Evolutionary conservation across 164 flowering plant genomes (phyloP).

Genomic region (Berberis vulgaris): DNA sequence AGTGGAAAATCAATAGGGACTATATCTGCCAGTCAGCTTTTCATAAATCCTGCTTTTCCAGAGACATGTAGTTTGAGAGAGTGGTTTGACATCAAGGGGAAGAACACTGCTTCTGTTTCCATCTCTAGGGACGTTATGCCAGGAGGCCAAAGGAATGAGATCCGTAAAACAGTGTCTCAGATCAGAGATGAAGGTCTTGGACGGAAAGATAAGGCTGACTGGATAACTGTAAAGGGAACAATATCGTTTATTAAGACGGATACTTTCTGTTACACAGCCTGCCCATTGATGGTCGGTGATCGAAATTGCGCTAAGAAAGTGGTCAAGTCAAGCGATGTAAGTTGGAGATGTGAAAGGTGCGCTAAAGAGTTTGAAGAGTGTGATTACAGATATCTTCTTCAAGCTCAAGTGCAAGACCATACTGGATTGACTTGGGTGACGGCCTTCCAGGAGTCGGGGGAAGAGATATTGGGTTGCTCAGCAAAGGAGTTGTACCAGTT

Average conservation of each 20-base stretch:
- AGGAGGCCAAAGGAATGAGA: constrained; percentile 36
- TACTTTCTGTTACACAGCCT: constrained; percentile 87
- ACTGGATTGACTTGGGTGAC: constrained; percentile 90
- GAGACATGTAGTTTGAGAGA: constrained; percentile 56
- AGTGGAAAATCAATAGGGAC: constrained; percentile 87
- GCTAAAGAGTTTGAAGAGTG: constrained; percentile 65
- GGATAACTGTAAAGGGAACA: constrained; percentile 69
- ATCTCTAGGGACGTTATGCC: constrained; percentile 62
- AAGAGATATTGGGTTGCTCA: constrained; percentile 72
- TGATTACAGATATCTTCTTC: constrained; percentile 84
- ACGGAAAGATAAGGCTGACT: constrained; percentile 92
- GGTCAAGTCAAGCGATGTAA: constrained; percentile 85
- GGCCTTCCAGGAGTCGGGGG: constrained; percentile 89
- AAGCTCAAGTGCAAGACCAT: constrained; percentile 85
- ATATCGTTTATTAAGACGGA: constrained; percentile 59
- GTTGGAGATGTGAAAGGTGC: constrained; percentile 88
- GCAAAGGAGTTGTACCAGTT: constrained; percentile 67
- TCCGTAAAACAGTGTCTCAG: constrained; percentile 70
- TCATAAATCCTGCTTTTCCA: constrained; percentile 74
- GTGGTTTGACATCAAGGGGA: constrained; percentile 80
- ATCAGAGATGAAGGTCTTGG: constrained; percentile 91
- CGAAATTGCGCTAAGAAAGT: constrained; percentile 89
- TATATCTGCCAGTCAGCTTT: constrained; percentile 54
- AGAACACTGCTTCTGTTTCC: constrained; percentile 41
- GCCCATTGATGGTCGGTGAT: constrained; percentile 79